Evolutionary conservation across 257 asterid species (phyloP).

Genomic region (Solanum sejunctum): DNA sequence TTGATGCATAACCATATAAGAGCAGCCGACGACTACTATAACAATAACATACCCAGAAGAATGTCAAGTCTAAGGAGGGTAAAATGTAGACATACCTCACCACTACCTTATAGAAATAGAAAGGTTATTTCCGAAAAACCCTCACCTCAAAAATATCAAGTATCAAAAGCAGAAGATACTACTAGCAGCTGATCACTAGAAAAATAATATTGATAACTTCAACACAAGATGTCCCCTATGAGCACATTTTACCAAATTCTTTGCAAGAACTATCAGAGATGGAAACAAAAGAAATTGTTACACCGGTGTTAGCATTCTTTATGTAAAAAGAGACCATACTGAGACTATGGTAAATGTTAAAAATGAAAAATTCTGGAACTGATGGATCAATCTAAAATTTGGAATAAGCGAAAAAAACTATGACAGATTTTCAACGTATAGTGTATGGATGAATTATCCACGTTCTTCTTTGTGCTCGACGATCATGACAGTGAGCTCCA

Average conservation of each 20-base stretch:
- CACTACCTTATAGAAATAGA: no score
- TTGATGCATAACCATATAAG: background rate
- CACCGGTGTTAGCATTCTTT: background rate
- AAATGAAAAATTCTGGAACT: background rate
- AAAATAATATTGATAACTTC: background rate
- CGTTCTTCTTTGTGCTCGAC: background rate
- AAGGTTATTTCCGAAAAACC: no score
- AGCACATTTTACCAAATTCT: background rate
- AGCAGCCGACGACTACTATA: no score
- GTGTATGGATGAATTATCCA: background rate
- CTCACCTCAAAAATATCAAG: no score
- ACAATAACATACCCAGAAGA: no score
- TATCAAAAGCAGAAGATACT: no score
- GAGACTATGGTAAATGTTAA: background rate
- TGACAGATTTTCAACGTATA: background rate
- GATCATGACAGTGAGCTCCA: background rate
- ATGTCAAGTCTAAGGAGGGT: no score
- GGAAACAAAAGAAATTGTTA: background rate
- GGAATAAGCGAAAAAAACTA: background rate
- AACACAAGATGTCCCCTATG: background rate
- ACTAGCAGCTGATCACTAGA: background rate
- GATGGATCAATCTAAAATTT: background rate
- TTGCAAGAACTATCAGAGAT: background rate
- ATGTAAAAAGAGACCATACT: background rate
- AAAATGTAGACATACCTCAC: no score